phyloP scores from a whole-genome alignment of 2,329 filamentous ascomycete genomes.

The Fusarium mexicanum region DNA sequence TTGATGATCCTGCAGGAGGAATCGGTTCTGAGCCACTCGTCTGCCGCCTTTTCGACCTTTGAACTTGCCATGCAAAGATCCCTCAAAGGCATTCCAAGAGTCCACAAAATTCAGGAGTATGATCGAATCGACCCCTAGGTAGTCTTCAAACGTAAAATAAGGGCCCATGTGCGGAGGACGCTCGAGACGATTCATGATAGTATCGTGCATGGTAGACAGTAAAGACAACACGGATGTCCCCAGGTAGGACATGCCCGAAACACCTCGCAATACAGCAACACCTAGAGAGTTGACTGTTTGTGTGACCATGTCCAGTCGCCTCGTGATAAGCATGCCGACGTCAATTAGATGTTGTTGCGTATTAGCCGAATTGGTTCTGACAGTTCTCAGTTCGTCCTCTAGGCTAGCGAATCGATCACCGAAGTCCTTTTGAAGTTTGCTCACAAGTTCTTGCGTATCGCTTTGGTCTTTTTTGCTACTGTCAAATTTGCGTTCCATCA shows the following conservation, averaged over 20 bases:
- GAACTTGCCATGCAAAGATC: neutral
- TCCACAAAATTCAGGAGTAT: neutral
- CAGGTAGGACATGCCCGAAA: neutral
- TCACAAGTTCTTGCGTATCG: neutral
- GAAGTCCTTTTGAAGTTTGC: neutral
- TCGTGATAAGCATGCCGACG: fast-evolving
- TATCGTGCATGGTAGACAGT: neutral
- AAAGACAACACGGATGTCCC: neutral
- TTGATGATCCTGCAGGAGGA: neutral
- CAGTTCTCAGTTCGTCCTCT: neutral
- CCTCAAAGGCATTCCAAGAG: neutral
- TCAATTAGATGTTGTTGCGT: fast-evolving
- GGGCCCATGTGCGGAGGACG: fast-evolving
- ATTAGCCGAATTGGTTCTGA: fast-evolving
- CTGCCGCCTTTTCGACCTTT: neutral
- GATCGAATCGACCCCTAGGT: neutral
- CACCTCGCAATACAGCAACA: fast-evolving
- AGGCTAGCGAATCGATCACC: fast-evolving
- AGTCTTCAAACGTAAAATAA: neutral
- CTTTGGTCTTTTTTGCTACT: neutral
- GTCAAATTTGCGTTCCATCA: neutral
- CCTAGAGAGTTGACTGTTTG: neutral
- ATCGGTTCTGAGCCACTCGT: neutral
- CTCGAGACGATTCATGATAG: fast-evolving
- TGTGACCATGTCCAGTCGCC: fast-evolving